Conservation (phyloP, 2,329 filamentous ascomycete species). For the Fusarium sp. region DNA sequence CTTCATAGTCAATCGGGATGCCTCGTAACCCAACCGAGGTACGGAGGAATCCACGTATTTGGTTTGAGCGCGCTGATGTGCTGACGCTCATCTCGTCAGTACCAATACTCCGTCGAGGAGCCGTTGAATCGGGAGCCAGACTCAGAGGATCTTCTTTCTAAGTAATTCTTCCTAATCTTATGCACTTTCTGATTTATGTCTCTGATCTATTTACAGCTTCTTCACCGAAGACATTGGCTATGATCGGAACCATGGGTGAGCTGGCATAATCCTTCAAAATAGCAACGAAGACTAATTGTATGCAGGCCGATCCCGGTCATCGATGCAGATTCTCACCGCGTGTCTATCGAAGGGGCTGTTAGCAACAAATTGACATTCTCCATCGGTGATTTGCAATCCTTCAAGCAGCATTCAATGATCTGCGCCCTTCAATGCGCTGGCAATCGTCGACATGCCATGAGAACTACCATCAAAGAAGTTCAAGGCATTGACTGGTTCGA, state of each 20-base stretch:
- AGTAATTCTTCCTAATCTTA: neutral
- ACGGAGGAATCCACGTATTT: no score
- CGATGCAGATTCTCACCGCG: neutral
- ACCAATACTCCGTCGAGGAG: neutral
- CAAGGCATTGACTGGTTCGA: neutral
- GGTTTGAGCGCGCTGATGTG: no score
- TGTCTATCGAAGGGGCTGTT: neutral
- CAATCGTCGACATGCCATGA: neutral
- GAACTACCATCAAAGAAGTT: neutral
- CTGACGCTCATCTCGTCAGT: neutral
- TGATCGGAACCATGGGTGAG: neutral
- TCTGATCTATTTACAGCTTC: neutral
- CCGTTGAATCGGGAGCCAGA: neutral
- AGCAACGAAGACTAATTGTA: neutral
- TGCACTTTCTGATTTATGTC: no score
- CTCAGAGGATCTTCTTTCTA: neutral
- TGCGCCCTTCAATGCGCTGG: neutral
- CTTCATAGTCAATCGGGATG: neutral
- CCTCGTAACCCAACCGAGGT: neutral
- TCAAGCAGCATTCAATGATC: neutral
- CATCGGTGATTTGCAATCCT: neutral
- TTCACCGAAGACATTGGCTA: neutral
- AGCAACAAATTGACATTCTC: neutral
- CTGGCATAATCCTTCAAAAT: accelerated
- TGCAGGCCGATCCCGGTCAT: neutral